Percentiles rank a stretch among this genome's conserved stretches.
These are phyloP conservation scores for Tricholomella constricta DNA, from an alignment of 768 basidiomycete genomes.

Conservation along the genomic window DNA sequence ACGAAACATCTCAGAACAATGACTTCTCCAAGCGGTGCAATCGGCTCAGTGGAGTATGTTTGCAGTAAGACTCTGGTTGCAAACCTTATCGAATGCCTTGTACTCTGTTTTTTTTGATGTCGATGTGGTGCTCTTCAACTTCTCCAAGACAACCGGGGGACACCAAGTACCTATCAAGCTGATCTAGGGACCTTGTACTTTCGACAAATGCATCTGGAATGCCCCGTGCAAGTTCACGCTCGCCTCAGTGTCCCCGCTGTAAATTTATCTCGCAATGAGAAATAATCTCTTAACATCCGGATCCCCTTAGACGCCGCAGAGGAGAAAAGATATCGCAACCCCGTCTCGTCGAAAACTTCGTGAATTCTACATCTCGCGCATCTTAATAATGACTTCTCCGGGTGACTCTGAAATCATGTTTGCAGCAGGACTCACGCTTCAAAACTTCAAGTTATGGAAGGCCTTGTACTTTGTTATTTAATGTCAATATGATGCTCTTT, in stretches of 20 bases:
- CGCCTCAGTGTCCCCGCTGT: not conserved
- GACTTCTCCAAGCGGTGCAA: too few species aligned
- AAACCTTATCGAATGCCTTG: too few species aligned
- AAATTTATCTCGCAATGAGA: not conserved
- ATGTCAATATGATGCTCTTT: not conserved
- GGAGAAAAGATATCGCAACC: not conserved
- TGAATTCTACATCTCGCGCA: too few species aligned
- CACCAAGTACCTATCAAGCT: not conserved
- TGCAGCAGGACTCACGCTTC: too few species aligned
- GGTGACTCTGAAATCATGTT: too few species aligned
- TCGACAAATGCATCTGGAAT: not conserved
- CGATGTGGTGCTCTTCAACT: too few species aligned
- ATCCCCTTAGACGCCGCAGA: not conserved
- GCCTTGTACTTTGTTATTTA: not conserved
- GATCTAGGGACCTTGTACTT: slow-evolving; percentile 9
- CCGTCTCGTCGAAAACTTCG: too few species aligned
- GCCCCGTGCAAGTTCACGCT: not conserved
- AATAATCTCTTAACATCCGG: not conserved
- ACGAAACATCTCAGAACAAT: too few species aligned
- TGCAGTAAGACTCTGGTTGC: too few species aligned
- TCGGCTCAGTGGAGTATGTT: too few species aligned
- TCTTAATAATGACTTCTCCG: too few species aligned
- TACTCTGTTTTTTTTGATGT: not conserved
- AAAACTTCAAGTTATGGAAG: too few species aligned
- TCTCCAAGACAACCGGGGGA: not conserved